Evolutionary conservation across 2,329 filamentous ascomycete genomes (phyloP), one percentile per base, ranked within the genome.

Genomic region (Beauveria australis): DNA sequence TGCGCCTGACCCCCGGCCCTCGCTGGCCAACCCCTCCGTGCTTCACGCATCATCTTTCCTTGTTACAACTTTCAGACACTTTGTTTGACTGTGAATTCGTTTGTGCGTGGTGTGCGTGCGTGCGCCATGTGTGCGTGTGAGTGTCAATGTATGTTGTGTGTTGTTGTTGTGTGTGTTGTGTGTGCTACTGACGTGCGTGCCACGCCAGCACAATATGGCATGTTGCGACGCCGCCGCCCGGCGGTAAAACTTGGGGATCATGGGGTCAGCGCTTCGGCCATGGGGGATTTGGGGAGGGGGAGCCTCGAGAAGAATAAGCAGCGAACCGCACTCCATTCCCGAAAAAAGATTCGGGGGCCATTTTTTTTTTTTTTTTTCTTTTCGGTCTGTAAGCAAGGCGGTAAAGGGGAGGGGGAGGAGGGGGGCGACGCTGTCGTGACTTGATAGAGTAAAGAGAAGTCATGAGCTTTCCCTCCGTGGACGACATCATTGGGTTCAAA

Each of bases 1-100:
- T 54, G 61, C 63, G 63, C 63, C 63, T 64, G 63, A 64, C 62
- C 62, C 44, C 51, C 46, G 40, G 61, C 63, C 58, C 53, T 63
- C 30, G 30, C 30, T 33, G 30, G 30, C 30, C 30, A 33, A 33
- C 12, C 30, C 12, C 37, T 55, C 18, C 24, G 30, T 44, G 40
- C 52, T 54, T 14, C 30, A 33, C 30, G 30, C 30, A 33, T 33
- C 30, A 33, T 33, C 4, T 33, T 33, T 33, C 30, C 30, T 33
- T 33, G 30, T 14, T 33, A 14, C 1, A 33, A 12, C 12, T 33
- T 33, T 14, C 30, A 14, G 30, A 33, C 30, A 33, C 30, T 33
- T 33, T 33, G 30, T 33, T 33, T 33, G 30, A 33, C 30, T 33
- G 30, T 33, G 30, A 33, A 43, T 43, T 9, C 6, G 41, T n/a